Evolutionary conservation across 2,329 filamentous ascomycete genomes (phyloP), one percentile per base, ranked within the genome.

Genomic region (Fusarium drepaniforme): DNA sequence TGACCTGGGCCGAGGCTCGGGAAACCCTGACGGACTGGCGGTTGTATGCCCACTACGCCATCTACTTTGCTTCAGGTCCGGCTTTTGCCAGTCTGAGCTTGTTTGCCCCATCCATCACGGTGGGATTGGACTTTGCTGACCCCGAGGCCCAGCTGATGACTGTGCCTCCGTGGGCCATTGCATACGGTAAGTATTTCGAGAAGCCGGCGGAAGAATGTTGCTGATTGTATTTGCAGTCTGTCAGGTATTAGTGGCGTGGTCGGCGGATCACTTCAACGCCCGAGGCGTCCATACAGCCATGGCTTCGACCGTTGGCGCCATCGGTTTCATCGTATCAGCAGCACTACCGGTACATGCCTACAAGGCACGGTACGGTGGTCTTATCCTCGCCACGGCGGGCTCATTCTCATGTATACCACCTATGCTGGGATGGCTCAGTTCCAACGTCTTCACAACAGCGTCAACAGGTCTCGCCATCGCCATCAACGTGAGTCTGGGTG

Each of bases 391-490:
- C 0, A 87, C 90, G 2, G 88, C 89, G 3, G 92, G 93, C 1
- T 86, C 92, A 0, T 94, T 94, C 71, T 88, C 91, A 1, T 92
- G 90, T 74, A 92, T 94, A 56, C 92, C 93, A 0, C 91, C 92
- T 0, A 86, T 94, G 70, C 85, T 93, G 2, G 92, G 91, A n/a
- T 93, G 92, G 92, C 84, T 94, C 8, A 91, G 90, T 11, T 90
- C 89, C 46, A 94, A 94, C 78, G 84, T 93, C 59, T 89, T 89
- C 78, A 90, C 87, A 65, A 93, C 92, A 0, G 89, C 90, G 0
- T 88, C 91, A 0, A 89, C 90, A 0, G 92, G 92, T 0, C 85
- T 94, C 13, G 92, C 92, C 3, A 92, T 94, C 66, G 93, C 92
- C 1, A 82, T 94, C 71, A 94, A 94, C 72, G 89, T 94, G 18